A percentile compares a stretch with the other conserved stretches of the same genome.
Evolutionary conservation across 345 rosid genomes (phyloP).

Genomic region (Carallia pectinifolia): DNA sequence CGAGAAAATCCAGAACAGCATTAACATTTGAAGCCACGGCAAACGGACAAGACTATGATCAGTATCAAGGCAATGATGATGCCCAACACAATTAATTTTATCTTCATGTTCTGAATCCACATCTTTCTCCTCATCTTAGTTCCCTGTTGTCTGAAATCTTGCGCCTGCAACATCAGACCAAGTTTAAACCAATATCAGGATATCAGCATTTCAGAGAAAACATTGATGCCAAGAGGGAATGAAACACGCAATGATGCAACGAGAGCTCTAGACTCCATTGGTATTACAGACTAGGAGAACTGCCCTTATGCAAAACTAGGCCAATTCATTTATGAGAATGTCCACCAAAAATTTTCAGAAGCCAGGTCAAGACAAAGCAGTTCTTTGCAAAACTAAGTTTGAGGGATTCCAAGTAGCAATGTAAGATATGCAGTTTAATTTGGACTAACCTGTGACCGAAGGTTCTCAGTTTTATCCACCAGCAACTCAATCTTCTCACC

Average conservation of each 20-base stretch:
- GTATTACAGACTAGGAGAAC: too few species aligned
- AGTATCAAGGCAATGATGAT: slow-evolving; percentile 64
- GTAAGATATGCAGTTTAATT: not conserved
- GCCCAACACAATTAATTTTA: slow-evolving; percentile 73
- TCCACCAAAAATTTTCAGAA: not conserved
- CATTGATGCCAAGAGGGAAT: not conserved
- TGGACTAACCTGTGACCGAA: slow-evolving; percentile 77
- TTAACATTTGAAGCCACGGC: slow-evolving; percentile 79
- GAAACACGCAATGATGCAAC: not conserved
- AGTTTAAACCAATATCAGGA: not conserved
- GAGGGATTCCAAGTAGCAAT: not conserved
- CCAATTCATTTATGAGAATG: not conserved
- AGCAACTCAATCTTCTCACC: slow-evolving; percentile 98
- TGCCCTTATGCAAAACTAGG: too few species aligned
- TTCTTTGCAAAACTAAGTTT: not conserved
- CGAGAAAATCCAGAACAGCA: slow-evolving; percentile 10
- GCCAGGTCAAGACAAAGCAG: not conserved
- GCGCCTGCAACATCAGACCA: slow-evolving; percentile 54
- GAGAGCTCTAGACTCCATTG: not conserved
- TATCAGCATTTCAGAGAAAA: not conserved
- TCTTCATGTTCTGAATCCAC: slow-evolving; percentile 96
- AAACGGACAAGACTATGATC: slow-evolving; percentile 60
- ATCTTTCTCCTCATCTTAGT: slow-evolving; percentile 85
- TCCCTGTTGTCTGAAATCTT: slow-evolving; percentile 89
- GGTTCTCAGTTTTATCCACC: slow-evolving; percentile 98